phyloP scores from a whole-genome alignment of 225 moss, liverwort and hornwort genomes.

The Antitrichia curtipendula region DNA sequence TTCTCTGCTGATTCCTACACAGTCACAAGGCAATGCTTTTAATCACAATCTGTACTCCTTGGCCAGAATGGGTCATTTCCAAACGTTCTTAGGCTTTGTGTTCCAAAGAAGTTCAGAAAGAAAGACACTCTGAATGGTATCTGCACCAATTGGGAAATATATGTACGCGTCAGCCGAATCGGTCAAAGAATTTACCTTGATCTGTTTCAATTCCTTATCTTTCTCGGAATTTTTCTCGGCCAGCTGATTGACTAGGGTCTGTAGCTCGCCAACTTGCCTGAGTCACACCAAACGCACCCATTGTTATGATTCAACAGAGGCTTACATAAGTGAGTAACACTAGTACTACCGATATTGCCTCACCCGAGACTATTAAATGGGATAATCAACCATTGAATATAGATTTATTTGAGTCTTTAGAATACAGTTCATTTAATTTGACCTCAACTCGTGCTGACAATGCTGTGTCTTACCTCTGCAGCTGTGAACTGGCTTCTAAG shows the following conservation, averaged over 20 bases:
- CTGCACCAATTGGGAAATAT: neutral
- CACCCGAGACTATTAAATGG: neutral
- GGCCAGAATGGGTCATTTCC: neutral
- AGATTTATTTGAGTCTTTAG: neutral
- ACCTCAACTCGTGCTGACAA: neutral
- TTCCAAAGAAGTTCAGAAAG: neutral
- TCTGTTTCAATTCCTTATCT: conserved; percentile 11
- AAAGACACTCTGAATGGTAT: neutral
- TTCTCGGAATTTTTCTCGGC: conserved; percentile 12
- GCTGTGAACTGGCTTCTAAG: conserved; percentile 60
- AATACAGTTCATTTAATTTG: neutral
- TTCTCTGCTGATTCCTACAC: conserved; percentile 12
- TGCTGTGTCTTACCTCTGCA: conserved; percentile 41
- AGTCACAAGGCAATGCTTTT: neutral
- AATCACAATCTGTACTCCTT: neutral
- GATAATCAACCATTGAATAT: neutral
- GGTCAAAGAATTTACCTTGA: conserved; percentile 5
- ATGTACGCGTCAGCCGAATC: neutral
- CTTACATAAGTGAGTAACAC: neutral
- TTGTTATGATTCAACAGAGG: neutral
- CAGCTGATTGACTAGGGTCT: conserved; percentile 37
- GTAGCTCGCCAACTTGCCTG: conserved; percentile 71
- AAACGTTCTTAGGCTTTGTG: neutral
- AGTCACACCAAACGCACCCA: neutral
- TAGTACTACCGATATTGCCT: neutral